Percentiles rank a stretch among this genome's conserved stretches.
These are phyloP conservation scores for Apiotrichum akiyoshidainum DNA, from an alignment of 1,284 basidiomycete genomes.

Conservation along the genomic window DNA sequence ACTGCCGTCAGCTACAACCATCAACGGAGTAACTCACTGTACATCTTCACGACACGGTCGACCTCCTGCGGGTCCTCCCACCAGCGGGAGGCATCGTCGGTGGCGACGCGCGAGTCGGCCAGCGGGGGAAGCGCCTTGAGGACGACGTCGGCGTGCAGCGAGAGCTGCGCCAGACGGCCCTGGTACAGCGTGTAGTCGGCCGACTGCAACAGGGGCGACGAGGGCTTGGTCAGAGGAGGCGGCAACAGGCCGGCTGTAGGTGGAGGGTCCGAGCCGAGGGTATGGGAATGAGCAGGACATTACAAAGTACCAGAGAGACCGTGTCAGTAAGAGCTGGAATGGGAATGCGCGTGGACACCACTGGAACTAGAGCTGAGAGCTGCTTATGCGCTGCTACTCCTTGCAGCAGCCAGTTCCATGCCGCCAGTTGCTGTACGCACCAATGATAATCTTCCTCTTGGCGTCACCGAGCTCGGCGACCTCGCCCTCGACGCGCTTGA, in stretches of 20 bases:
- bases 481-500: constrained; percentile 20
- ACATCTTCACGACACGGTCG: constrained; percentile 80
- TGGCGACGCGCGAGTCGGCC: constrained; percentile 56
- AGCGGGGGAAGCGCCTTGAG: constrained; percentile 76
- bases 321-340: background rate
- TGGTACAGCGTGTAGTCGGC: constrained; percentile 73
- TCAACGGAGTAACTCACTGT: constrained; percentile 61
- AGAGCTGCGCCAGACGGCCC: constrained; percentile 68
- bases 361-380: background rate
- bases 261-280: background rate
- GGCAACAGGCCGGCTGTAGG: constrained; percentile 72
- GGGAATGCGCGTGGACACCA: too few species aligned
- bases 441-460: constrained; percentile 64
- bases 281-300: background rate
- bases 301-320: background rate
- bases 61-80: constrained; percentile 61
- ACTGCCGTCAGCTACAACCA: constrained; percentile 17
- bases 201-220: constrained; percentile 70
- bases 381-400: background rate
- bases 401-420: too few species aligned
- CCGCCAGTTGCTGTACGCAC: constrained; percentile 52
- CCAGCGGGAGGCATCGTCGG: constrained; percentile 28
- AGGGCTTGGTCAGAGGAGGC: constrained; percentile 69
- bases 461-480: constrained; percentile 42
- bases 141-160: constrained; percentile 70